Conservation (phyloP, 805 yeast species). For the Sugiyamaella floridensis region DNA sequence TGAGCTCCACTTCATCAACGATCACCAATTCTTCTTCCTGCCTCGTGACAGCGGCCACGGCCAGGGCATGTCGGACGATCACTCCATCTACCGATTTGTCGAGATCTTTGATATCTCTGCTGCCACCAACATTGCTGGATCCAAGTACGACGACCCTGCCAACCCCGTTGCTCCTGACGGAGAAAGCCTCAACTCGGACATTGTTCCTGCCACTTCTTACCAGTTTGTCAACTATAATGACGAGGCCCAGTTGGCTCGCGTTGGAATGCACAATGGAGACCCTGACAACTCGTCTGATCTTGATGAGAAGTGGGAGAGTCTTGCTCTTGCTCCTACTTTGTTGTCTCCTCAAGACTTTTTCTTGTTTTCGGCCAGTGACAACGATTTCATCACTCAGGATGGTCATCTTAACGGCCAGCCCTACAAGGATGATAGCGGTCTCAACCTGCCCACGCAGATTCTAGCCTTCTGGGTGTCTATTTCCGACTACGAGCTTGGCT, state of each 20-base stretch:
- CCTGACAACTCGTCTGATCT: slow-evolving; percentile 11
- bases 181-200: slow-evolving; percentile 5
- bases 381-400: slow-evolving; percentile 16
- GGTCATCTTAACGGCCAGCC: slow-evolving; percentile 11
- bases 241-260: slow-evolving; percentile 8
- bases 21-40: slow-evolving; percentile 10
- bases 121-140: slow-evolving; percentile 14
- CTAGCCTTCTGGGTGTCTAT: slow-evolving; percentile 17
- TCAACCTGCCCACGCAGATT: slow-evolving; percentile 13
- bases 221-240: slow-evolving; percentile 12
- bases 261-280: slow-evolving; percentile 15
- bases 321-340: slow-evolving; percentile 13
- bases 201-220: slow-evolving; percentile 8
- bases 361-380: slow-evolving; percentile 15
- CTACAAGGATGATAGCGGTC: slow-evolving; percentile 11
- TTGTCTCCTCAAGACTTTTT: slow-evolving; percentile 12
- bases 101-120: slow-evolving; percentile 8
- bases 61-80: slow-evolving; percentile 8
- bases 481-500: slow-evolving; percentile 1
- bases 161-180: slow-evolving; percentile 18
- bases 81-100: slow-evolving; percentile 13
- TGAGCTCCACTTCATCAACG: slow-evolving; percentile 14
- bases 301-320: slow-evolving; percentile 16
- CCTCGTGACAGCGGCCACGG: slow-evolving; percentile 14
- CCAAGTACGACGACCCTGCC: slow-evolving; percentile 6